Conservation (phyloP, 2,329 filamentous ascomycete genomes). For the Aspergillus brasiliensis region DNA sequence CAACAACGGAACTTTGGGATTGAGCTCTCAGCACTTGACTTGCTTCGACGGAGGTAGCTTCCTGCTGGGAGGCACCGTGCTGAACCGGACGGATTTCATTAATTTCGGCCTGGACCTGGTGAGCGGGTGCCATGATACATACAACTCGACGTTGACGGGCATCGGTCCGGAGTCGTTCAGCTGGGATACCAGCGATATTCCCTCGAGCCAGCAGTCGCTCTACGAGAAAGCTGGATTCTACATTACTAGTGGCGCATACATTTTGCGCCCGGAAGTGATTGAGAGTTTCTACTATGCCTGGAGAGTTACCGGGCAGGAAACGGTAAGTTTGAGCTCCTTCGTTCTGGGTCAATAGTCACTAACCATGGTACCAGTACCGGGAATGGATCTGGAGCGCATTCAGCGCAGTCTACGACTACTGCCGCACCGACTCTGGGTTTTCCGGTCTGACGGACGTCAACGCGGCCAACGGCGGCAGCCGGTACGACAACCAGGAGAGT, state of each 20-base stretch:
- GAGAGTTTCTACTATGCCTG: slow-evolving; percentile 88
- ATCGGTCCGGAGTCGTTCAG: slow-evolving; percentile 76
- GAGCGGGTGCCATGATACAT: slow-evolving; percentile 73
- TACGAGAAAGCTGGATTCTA: slow-evolving; percentile 72
- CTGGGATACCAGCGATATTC: slow-evolving; percentile 59
- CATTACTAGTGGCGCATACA: slow-evolving; percentile 62
- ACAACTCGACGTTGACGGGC: slow-evolving; percentile 65
- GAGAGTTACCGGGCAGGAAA: slow-evolving; percentile 71
- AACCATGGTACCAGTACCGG: slow-evolving; percentile 58
- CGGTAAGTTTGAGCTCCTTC: slow-evolving; percentile 33
- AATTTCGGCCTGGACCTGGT: slow-evolving; percentile 74
- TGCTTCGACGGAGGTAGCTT: slow-evolving; percentile 87
- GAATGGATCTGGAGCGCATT: slow-evolving; percentile 85
- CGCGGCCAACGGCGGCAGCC: slow-evolving; percentile 59
- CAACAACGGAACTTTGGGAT: slow-evolving; percentile 36
- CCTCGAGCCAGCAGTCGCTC: slow-evolving; percentile 57
- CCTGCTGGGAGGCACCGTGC: slow-evolving; percentile 74
- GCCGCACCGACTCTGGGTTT: slow-evolving; percentile 67
- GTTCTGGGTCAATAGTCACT: slow-evolving; percentile 4
- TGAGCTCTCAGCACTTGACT: slow-evolving; percentile 58
- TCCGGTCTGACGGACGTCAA: slow-evolving; percentile 69
- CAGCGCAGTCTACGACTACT: slow-evolving; percentile 64
- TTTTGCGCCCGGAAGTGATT: slow-evolving; percentile 77
- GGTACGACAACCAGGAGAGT: slow-evolving; percentile 75
- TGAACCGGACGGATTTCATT: slow-evolving; percentile 67